phyloP scores from a whole-genome alignment of 371 early-diverging fungal species.

The Nematocida sp. region DNA sequence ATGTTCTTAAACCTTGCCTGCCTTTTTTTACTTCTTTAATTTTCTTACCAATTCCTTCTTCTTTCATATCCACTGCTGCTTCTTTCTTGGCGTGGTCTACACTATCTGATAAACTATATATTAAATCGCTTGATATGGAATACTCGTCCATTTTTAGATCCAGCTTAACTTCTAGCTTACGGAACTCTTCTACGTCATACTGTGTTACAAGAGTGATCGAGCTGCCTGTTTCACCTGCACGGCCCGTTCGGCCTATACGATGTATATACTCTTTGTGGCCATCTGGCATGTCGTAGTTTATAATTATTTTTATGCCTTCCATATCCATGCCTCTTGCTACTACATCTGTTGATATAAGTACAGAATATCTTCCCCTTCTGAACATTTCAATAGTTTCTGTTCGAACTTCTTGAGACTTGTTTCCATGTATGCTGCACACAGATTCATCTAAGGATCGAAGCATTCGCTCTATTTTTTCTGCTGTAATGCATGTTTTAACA shows the following conservation, averaged over 20 bases:
- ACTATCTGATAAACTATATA: constrained; percentile 35
- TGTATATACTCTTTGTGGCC: constrained; percentile 88
- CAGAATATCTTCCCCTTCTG: constrained; percentile 74
- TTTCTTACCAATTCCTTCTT: constrained; percentile 35
- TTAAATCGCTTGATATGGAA: constrained; percentile 14
- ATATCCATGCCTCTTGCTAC: constrained; percentile 92
- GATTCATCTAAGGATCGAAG: constrained; percentile 81
- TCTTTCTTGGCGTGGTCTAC: constrained; percentile 42
- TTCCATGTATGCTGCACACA: constrained; percentile 79
- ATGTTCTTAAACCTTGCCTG: not conserved
- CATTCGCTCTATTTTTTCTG: constrained; percentile 82
- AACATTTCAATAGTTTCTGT: constrained; percentile 82
- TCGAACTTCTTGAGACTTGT: constrained; percentile 84
- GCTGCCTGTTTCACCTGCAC: constrained; percentile 83
- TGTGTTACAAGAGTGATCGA: constrained; percentile 90
- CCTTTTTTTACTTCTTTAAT: constrained; percentile 24
- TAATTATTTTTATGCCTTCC: constrained; percentile 83
- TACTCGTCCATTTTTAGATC: constrained; percentile 81
- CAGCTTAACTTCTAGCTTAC: constrained; percentile 89
- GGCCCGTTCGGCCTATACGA: constrained; percentile 89
- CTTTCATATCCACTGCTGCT: constrained; percentile 41
- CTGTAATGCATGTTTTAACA: constrained; percentile 88
- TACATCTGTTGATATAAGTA: constrained; percentile 94
- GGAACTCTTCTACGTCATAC: constrained; percentile 84
- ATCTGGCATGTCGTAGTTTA: constrained; percentile 92